Evolutionary conservation across 352 stramenopile genomes (phyloP).

Genomic region (Phytophthora sojae): DNA sequence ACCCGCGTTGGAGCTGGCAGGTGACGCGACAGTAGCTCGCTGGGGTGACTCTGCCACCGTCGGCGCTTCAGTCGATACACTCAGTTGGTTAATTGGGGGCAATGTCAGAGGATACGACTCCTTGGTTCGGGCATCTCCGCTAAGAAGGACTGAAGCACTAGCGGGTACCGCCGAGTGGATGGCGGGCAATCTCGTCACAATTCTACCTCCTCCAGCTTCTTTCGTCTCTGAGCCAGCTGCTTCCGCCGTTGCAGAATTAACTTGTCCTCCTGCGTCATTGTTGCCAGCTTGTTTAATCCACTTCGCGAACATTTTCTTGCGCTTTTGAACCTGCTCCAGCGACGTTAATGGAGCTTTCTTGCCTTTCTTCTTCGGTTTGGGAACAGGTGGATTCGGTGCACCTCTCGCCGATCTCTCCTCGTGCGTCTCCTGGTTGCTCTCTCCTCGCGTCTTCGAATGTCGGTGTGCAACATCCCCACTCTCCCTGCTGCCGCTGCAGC

Average conservation of each 20-base stretch:
- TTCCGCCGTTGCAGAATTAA: background rate
- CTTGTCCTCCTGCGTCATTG: constrained; percentile 12
- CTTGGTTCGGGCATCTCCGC: constrained; percentile 6
- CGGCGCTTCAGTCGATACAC: background rate
- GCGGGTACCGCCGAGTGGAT: constrained; percentile 30
- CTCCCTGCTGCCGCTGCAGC: background rate
- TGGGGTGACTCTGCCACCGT: background rate
- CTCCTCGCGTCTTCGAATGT: constrained; percentile 17
- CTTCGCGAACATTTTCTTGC: constrained; percentile 77
- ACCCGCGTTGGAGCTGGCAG: background rate
- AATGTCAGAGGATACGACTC: constrained; percentile 10
- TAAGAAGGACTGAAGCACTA: constrained; percentile 24
- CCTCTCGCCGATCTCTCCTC: constrained; percentile 18
- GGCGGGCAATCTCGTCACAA: constrained; percentile 30
- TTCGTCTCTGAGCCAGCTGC: constrained; percentile 10
- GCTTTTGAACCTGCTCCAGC: constrained; percentile 69
- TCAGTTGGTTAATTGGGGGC: constrained; percentile 11
- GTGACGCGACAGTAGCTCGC: constrained; percentile 10
- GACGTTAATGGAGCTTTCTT: constrained; percentile 43
- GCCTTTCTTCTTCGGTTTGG: constrained; percentile 46
- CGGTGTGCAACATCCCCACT: constrained; percentile 7
- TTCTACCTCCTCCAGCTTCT: constrained; percentile 1
- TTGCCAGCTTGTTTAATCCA: constrained; percentile 63
- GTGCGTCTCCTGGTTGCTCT: constrained; percentile 59
- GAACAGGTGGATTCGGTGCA: constrained; percentile 11